Conservation (phyloP, 139 green algal genomes). For the Micractinium sp. region DNA sequence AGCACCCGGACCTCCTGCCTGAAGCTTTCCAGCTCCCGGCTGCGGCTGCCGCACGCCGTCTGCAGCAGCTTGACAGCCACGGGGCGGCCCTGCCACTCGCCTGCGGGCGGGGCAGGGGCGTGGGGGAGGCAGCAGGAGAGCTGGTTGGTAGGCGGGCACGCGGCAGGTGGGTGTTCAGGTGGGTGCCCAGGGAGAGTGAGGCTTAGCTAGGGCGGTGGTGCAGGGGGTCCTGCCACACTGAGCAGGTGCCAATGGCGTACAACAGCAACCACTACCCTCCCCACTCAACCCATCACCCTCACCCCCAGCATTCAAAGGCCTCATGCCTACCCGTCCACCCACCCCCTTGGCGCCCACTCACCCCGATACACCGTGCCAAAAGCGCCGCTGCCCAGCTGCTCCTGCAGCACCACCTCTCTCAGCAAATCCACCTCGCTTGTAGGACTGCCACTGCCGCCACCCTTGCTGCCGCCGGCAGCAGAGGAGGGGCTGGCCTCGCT, state of each 20-base stretch:
- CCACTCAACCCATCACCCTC: too few relatives aligned
- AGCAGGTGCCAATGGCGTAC: too few relatives aligned
- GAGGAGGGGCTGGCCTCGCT: background rate
- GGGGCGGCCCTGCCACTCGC: slow-evolving; percentile 37
- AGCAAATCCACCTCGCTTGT: slow-evolving; percentile 54
- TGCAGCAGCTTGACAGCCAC: slow-evolving; percentile 81
- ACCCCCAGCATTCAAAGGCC: too few relatives aligned
- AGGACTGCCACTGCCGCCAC: background rate
- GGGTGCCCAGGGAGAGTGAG: too few relatives aligned
- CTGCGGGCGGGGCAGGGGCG: slow-evolving; percentile 9
- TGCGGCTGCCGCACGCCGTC: slow-evolving; percentile 31
- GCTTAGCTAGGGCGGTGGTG: too few relatives aligned
- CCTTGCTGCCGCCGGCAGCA: background rate
- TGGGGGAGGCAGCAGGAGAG: background rate
- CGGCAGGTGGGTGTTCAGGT: background rate
- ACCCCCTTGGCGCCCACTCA: background rate
- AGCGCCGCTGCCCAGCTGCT: slow-evolving; percentile 68
- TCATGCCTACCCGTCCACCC: too few relatives aligned
- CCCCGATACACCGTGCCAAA: slow-evolving; percentile 69
- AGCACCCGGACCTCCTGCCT: slow-evolving; percentile 58
- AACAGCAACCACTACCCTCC: too few relatives aligned
- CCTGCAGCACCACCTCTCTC: slow-evolving; percentile 62
- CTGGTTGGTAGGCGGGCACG: too few relatives aligned
- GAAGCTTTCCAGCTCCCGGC: slow-evolving; percentile 45
- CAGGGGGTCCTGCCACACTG: too few relatives aligned